Conservation (phyloP, 73 alveolate genomes). For the Breviolum minutum region DNA sequence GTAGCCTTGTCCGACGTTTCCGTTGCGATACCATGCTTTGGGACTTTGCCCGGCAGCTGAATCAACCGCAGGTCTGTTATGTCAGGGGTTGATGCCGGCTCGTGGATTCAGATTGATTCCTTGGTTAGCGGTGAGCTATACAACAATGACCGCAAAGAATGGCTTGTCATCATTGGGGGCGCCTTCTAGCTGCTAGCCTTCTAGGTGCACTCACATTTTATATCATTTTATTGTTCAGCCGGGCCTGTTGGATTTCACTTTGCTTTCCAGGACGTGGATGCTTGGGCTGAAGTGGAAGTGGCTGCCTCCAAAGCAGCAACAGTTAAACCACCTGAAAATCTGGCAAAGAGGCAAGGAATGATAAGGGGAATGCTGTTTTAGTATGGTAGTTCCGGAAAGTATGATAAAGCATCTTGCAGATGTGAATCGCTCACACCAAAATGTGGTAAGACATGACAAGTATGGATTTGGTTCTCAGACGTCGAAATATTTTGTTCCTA, state of each 20-base stretch:
- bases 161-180: not conserved
- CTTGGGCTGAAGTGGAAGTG: constrained; percentile 70
- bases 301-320: not conserved
- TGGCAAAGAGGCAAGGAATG: constrained; percentile 7
- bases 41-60: constrained; percentile 85
- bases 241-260: not conserved
- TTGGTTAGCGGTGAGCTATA: not conserved
- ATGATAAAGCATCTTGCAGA: no score
- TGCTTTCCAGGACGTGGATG: constrained; percentile 44
- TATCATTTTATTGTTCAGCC: not conserved
- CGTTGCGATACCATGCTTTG: constrained; percentile 86
- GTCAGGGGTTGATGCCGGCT: not conserved
- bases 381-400: no score
- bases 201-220: no score
- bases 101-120: not conserved
- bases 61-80: not conserved
- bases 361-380: no score
- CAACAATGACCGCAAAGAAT: not conserved
- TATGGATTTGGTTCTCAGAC: no score
- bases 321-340: not conserved
- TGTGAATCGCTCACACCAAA: no score
- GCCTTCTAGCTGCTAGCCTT: no score
- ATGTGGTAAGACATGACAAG: no score
- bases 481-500: not conserved
- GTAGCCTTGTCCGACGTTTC: constrained; percentile 58